These are phyloP conservation scores for Peronosclerospora sorghi DNA, from an alignment of 352 stramenopile species.

Conservation along the genomic window DNA sequence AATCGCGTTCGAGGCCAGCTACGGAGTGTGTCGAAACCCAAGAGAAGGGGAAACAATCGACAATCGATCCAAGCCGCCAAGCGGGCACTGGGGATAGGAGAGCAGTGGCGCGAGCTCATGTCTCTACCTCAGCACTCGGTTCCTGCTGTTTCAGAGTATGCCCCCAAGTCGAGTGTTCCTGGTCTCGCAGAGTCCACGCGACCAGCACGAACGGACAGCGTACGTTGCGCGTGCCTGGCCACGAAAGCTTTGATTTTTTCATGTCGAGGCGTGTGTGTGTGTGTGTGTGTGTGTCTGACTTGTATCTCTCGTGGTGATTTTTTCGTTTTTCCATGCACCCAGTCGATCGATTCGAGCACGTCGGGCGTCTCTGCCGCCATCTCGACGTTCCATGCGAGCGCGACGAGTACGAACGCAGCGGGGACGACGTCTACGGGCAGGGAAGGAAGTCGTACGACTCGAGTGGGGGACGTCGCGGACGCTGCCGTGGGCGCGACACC, in stretches of 20 bases:
- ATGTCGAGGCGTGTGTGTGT: too few relatives aligned
- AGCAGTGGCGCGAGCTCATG: conserved; percentile 28
- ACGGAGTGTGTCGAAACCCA: background rate
- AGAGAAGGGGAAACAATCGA: too few relatives aligned
- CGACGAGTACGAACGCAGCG: conserved; percentile 5
- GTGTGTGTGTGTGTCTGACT: background rate
- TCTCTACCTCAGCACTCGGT: conserved; percentile 58
- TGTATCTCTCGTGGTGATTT: too few relatives aligned
- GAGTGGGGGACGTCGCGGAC: background rate
- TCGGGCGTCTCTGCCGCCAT: conserved; percentile 10
- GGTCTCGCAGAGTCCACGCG: conserved; percentile 27
- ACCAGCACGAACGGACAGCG: conserved; percentile 13
- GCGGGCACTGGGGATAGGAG: background rate
- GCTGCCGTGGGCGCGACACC: conserved; percentile 12
- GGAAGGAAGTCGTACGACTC: background rate
- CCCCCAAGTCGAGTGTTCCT: conserved; percentile 28
- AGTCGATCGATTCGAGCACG: conserved; percentile 22
- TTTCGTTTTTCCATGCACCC: too few relatives aligned
- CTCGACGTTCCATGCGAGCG: conserved; percentile 9
- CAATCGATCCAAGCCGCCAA: conserved; percentile 1
- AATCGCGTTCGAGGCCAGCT: background rate
- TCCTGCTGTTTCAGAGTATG: conserved; percentile 65
- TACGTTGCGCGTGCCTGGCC: conserved; percentile 7
- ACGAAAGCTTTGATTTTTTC: too few relatives aligned
- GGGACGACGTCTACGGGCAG: background rate